phyloP scores from a whole-genome alignment of 2,329 filamentous ascomycete species.

The Hymenotorrendiella dingleyae region DNA sequence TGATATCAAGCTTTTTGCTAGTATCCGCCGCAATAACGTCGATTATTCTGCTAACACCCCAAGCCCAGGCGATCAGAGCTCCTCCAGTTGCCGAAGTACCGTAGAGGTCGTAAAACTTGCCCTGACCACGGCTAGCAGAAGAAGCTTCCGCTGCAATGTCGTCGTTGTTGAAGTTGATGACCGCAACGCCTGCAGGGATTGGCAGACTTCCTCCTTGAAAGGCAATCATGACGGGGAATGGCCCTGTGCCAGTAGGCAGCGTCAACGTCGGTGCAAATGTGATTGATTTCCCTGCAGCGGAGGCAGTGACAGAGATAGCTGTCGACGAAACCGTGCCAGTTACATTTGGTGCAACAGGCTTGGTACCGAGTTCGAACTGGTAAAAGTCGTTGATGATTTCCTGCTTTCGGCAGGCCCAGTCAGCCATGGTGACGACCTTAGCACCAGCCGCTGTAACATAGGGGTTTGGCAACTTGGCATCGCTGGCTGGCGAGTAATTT shows the following conservation, averaged over 20 bases:
- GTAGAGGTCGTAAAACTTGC: slow-evolving; percentile 55
- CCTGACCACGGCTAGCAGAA: slow-evolving; percentile 44
- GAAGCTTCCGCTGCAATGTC: slow-evolving; percentile 46
- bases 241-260: slow-evolving; percentile 35
- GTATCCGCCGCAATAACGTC: slow-evolving; percentile 49
- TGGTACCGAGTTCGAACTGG: slow-evolving; percentile 45
- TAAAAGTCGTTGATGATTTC: slow-evolving; percentile 45
- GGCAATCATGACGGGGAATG: slow-evolving; percentile 52
- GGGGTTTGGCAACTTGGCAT: slow-evolving; percentile 35
- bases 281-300: slow-evolving; percentile 39
- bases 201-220: slow-evolving; percentile 50
- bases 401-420: slow-evolving; percentile 43
- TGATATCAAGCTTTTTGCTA: slow-evolving; percentile 41
- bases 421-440: slow-evolving; percentile 39
- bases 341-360: slow-evolving; percentile 41
- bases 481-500: slow-evolving; percentile 6
- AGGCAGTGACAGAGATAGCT: slow-evolving; percentile 40
- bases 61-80: slow-evolving; percentile 57
- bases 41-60: slow-evolving; percentile 55
- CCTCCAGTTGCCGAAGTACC: slow-evolving; percentile 49
- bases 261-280: slow-evolving; percentile 40
- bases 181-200: slow-evolving; percentile 47
- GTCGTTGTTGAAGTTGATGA: slow-evolving; percentile 54
- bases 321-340: slow-evolving; percentile 39
- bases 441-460: slow-evolving; percentile 40